Evolutionary conservation across 176 grass and related monocot genomes (phyloP), one percentile per base, ranked within the genome.

Genomic region (Phoenix roebelenii): DNA sequence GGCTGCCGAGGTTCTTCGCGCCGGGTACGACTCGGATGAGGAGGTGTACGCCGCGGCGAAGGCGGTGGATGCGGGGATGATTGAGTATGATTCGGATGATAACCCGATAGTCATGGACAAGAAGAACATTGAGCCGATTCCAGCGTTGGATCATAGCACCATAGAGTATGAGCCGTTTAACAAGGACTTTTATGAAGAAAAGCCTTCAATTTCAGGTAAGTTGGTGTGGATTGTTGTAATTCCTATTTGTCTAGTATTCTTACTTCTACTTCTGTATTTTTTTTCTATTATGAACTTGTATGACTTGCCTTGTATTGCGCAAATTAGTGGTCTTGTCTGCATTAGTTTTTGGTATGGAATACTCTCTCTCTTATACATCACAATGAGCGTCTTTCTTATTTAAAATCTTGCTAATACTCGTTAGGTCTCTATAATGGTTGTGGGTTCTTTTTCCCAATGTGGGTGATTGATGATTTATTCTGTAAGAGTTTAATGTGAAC

Each of bases 41-140:
- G 92, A 97, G 81, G 92, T 97, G 14, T 97, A 97, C 51, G 92
- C 87, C 2, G 87, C 84, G 15, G 92, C 92, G n/a, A 97, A 97
- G 77, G 92, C 87, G 14, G 81, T 97, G 5, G 92, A 97, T 77
- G 81, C 92, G 17, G 87, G 87, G 67, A 82, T 78, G 75, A 76
- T 97, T 69, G 87, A 97, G 29, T 97, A 97, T 67, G 87, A 97
- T 57, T 97, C 87, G 17, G 92, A 91, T 18, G 92, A 88, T 72
- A 97, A 97, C 18, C 84, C 83, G 22, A 78, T 97, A 60, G 72
- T 88, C 17, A 49, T 85, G 16, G 92, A 97, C 64, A 97, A 97
- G 83, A 97, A 79, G 70, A 97, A 91, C 63, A 97, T 97, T 6
- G 92, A 91, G 62, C 92, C 87, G 18, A 85, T 97, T 68, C 87